Base-by-base conservation (phyloP, 208 protist genomes). In the Wallacemonas sp. region DNA sequence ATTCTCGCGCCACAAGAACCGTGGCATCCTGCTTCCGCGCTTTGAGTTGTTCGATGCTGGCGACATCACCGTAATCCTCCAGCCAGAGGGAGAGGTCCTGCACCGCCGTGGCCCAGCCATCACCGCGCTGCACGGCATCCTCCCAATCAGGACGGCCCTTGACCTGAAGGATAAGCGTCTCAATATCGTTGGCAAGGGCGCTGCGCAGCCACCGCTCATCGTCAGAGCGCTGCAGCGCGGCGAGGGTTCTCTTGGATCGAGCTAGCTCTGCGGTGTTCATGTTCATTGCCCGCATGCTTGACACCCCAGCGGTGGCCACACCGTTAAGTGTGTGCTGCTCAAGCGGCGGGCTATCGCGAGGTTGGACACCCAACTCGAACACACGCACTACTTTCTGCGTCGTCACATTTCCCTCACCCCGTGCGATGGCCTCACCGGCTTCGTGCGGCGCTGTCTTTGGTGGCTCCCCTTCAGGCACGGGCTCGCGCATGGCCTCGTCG, bases 141-240 rank as follows among this genome's bases (percentile, higher is more conserved):
- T 77, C 58, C 83, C 83, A 90, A 22, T 55, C 64, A 28, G 68
- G 60, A 17, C 72, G 53, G 28, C 84, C 75, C 62, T 84, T 87
- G 30, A 82, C 64, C 53, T 70, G 72, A 2, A 90, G 17, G 27
- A 93, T 36, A 12, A 83, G 42, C 15, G 70, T 59, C 64, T 94
- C 82, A 17, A 94, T 69, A 34, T 85, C 80, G 62, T 94, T 94
- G 19, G 81, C 82, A 28, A 91, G 62, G 0, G 69, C 67, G 41
- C 86, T 88, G 26, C 72, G 70, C 17, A 31, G 62, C 58, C 81
- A 68, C 6, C 75, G 76, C 34, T 67, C 64, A 39, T 82, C 77
- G 41, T 95, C 86, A 8, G 77, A 24, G 8, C 53, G 54, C 47
- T 90, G 77, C 28, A 91, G 72, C 2, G 63, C 65, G 11, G 62